phyloP scores from a whole-genome alignment of 192 early-diverging fungal genomes.

The Linnemannia schmuckeri region DNA sequence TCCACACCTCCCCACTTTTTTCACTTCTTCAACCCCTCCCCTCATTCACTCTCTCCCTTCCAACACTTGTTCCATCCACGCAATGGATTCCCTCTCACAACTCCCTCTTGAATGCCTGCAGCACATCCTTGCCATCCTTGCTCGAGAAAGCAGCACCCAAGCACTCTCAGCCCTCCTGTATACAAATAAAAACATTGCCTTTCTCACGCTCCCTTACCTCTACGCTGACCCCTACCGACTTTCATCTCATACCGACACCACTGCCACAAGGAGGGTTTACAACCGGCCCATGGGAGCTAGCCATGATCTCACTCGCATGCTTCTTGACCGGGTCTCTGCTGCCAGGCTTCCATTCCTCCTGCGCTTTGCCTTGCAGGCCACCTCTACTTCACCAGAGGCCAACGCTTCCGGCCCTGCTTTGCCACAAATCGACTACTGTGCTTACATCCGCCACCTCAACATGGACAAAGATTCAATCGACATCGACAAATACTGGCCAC shows the following conservation, averaged over 20 bases:
- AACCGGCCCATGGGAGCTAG: background rate
- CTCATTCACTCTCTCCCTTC: background rate
- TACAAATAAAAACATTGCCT: background rate
- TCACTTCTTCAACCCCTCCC: too few species aligned
- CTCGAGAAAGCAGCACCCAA: background rate
- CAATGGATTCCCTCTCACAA: background rate
- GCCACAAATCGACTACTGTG: background rate
- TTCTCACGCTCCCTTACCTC: background rate
- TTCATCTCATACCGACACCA: background rate
- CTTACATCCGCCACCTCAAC: background rate
- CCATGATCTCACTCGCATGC: background rate
- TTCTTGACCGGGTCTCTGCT: background rate
- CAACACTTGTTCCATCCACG: too few species aligned
- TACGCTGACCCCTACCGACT: background rate
- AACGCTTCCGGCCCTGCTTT: background rate
- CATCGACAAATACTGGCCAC: background rate
- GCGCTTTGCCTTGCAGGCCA: background rate
- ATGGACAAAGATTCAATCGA: background rate
- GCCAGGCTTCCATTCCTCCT: background rate
- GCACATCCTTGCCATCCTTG: background rate
- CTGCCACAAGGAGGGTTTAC: background rate
- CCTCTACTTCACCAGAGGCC: background rate
- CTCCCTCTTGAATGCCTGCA: background rate
- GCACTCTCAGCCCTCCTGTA: background rate
- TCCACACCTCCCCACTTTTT: too few species aligned